phyloP scores from a whole-genome alignment of 1,139 yeast genomes.

The Yamadazyma spencermartinsiae region DNA sequence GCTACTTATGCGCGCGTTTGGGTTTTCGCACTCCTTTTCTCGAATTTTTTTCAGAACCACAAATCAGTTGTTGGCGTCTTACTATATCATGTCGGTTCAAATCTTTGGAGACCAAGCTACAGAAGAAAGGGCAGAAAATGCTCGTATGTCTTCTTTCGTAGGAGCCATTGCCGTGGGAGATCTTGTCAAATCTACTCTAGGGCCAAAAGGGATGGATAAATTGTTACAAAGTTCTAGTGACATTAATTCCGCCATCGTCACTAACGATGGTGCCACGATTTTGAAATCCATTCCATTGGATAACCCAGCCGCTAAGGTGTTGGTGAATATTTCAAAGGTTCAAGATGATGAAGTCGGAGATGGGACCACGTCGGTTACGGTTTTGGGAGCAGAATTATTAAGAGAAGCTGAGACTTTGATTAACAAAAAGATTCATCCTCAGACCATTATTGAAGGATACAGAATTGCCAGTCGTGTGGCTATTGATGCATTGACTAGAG shows the following conservation, averaged over 20 bases:
- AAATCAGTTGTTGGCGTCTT: no score
- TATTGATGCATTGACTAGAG: slow-evolving; percentile 69
- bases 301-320: slow-evolving; percentile 97
- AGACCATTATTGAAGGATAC: slow-evolving; percentile 94
- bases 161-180: slow-evolving; percentile 99
- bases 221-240: slow-evolving; percentile 85
- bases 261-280: slow-evolving; percentile 98
- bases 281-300: slow-evolving; percentile 92
- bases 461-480: slow-evolving; percentile 88
- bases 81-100: slow-evolving; percentile 63
- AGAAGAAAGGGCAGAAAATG: slow-evolving; percentile 97
- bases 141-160: slow-evolving; percentile 93
- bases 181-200: slow-evolving; percentile 90
- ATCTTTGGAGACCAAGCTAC: slow-evolving; percentile 97
- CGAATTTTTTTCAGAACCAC: neutral
- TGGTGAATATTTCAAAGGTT: slow-evolving; percentile 92
- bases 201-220: slow-evolving; percentile 99
- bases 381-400: slow-evolving; percentile 83
- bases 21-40: neutral
- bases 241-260: slow-evolving; percentile 69
- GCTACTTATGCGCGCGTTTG: neutral
- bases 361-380: slow-evolving; percentile 98
- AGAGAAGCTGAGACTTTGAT: slow-evolving; percentile 94
- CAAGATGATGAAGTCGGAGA: slow-evolving; percentile 99
- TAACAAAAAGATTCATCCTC: slow-evolving; percentile 95